Base-by-base conservation (phyloP, 2,329 filamentous ascomycete genomes). In the Aspergillus sp. region DNA sequence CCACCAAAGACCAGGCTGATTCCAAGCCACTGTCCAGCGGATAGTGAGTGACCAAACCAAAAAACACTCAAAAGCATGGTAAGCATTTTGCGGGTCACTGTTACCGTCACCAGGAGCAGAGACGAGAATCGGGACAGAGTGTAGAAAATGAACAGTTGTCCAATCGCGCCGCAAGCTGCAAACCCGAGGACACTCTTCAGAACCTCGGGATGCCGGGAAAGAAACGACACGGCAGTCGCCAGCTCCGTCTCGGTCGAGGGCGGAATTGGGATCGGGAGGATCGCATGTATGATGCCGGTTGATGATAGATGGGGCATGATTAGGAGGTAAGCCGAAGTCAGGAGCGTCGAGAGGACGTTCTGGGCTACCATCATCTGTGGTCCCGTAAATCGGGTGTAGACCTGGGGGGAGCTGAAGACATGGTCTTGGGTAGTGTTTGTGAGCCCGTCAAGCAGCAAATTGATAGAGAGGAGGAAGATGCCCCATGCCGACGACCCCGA, bases 301-400 rank as follows among this genome's bases (percentile, higher is more conserved):
- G 82, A 80, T 0, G 89, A 89, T n/a, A 97, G 75, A 78, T 88
- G 91, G 0, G 95, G 95, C 67, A 87, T 90, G 19, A 92, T 70
- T 17, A 93, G 63, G 45, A 99, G 85, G 69, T 96, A 98, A 0
- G 78, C 70, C 19, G 84, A 81, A 3, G 93, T 98, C 56, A 98
- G 80, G 47, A 86, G 70, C 3, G 92, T 93, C 66, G 86, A 89
- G 75, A 98, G 89, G 56, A 96, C 80, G 73, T 98, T 99, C 76
- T 97, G 91, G 40, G 93, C 93, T 73, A 93, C 96, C 95, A 99
- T 99, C 95, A 99, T 99, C 83, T 99, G 95, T 59, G 93, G 92
- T 9, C 95, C 95, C 3, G 86, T 86, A 73, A 95, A 97, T 14
- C 88, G 87, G 63, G 86, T 86, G 77, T 92, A 96, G 1, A 76